Evolutionary conservation across 2,329 filamentous ascomycete species (phyloP).

Genomic region (Pezicula neosporulosa): DNA sequence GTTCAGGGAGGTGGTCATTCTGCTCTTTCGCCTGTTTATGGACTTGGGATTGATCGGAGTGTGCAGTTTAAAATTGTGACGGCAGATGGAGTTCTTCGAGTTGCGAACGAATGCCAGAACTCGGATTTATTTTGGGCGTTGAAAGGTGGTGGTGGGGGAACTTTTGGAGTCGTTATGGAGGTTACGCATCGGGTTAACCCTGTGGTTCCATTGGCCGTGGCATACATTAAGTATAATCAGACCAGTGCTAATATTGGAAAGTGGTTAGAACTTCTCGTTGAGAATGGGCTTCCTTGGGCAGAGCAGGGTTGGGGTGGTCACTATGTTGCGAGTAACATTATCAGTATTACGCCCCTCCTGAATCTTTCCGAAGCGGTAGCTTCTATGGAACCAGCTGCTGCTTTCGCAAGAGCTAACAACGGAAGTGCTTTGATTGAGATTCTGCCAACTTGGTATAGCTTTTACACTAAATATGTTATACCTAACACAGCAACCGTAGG

Average conservation of each 20-base stretch:
- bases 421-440: constrained; percentile 7
- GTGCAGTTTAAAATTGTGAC: constrained; percentile 45
- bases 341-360: constrained; percentile 13
- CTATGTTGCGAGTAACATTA: constrained; percentile 6
- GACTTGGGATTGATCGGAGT: constrained; percentile 48
- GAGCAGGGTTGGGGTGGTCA: constrained; percentile 17
- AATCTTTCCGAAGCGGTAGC: constrained; percentile 7
- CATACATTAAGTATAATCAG: constrained; percentile 9
- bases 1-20: constrained; percentile 51
- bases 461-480: constrained; percentile 11
- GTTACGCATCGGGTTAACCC: constrained; percentile 13
- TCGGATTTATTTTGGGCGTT: constrained; percentile 48
- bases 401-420: constrained; percentile 6
- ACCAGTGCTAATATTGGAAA: constrained; percentile 2
- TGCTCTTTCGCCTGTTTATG: constrained; percentile 44
- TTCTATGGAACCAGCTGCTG: constrained; percentile 9
- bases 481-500: constrained; percentile 7
- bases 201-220: constrained; percentile 6
- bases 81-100: constrained; percentile 39
- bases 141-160: constrained; percentile 41
- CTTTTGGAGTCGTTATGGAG: constrained; percentile 38
- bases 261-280: constrained; percentile 9
- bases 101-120: constrained; percentile 37
- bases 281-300: constrained; percentile 13
- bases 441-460: constrained; percentile 10